Base-by-base conservation (phyloP, 305 asterid genomes). In the Fraxinus ornus region DNA sequence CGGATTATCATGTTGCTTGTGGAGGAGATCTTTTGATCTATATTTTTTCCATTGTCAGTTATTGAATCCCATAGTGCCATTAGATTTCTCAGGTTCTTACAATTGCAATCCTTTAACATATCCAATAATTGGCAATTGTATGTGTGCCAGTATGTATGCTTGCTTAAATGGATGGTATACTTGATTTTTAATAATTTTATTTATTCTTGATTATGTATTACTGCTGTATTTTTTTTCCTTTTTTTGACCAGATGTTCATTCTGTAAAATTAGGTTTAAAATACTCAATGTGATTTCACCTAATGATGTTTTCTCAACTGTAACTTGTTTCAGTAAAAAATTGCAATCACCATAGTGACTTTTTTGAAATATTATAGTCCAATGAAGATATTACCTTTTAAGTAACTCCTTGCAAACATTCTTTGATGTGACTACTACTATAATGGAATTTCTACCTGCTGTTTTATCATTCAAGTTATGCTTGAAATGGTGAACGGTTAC, bases 401-500 rank as follows among this genome's bases (percentile, higher is more conserved):
- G 64, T 17, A n/a, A 33, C 68, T 64, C 47, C 47, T 57, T 24
- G 26, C 32, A 52, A 49, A 4, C 26, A 44, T 47, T 26, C 79
- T 77, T 75, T 62, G 36, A 10, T 41, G 4, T 33, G 41, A 57
- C 78, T 33, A 26, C 60, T 55, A 77, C 78, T 62, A 15, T 62
- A 79, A 66, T 75, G 75, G 76, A 83, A 36, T 32, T 32, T 60
- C 30, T 15, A 47, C 22, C 3, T 79, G 39, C 81, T 36, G 70
- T 8, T 79, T 2, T 30, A 21, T 83, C 39, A 41, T 68, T 80
- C 32, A 52, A 72, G 66, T 83, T 78, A 47, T 33, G 79, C n/a
- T 80, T 80, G 72, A 81, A 76, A 72, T 76, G 47, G 78, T 81
- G 9, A 39, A 33, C 15, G 21, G 28, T 26, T 39, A 37, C 33